Evolutionary conservation across 164 flowering plant species (phyloP), one percentile per base, ranked within the genome.

Genomic region (Vitis rotundifolia): DNA sequence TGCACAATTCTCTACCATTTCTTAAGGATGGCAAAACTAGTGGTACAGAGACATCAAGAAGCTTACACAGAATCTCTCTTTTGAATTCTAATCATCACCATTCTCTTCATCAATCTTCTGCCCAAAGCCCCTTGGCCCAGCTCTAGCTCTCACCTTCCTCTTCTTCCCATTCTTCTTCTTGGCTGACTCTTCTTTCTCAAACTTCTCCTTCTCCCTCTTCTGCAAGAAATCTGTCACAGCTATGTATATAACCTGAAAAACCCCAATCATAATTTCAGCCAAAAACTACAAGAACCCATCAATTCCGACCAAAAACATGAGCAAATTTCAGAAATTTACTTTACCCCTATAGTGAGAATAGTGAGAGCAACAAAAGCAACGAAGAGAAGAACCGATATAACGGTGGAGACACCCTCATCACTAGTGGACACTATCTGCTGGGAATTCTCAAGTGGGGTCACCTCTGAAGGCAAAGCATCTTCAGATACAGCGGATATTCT

Each of bases 61-160:
- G 59, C 49, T 51, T 22, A 61, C 8, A 47, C 11, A 9, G 16
- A 18, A 26, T 60, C 47, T 59, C 19, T 54, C 70, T 18, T 12
- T 18, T 14, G 18, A 16, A 48, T 61, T 49, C 26, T 52, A 67
- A 8, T 28, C 50, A 66, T 72, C 77, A 58, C 77, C 89, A 44
- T 83, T 85, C 22, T 79, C 88, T n/a, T 80, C 84, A 48, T 79
- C 85, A 60, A 78, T 69, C 80, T 87, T 88, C 64, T 90, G 96
- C 14, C 96, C 98, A 68, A 92, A 91, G 13, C 96, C 96, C 69
- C 77, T 92, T 0, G 98, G 96, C 15, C 91, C 93, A 61, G 81
- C 77, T 56, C 79, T 83, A 9, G 88, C 79, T 75, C 79, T 81
- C 19, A 67, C 79, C 63, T 49, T 71, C 16, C 65, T 69, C 72